These are phyloP conservation scores for Microcera coccophila DNA, from an alignment of 2,329 filamentous ascomycete species.

Conservation along the genomic window DNA sequence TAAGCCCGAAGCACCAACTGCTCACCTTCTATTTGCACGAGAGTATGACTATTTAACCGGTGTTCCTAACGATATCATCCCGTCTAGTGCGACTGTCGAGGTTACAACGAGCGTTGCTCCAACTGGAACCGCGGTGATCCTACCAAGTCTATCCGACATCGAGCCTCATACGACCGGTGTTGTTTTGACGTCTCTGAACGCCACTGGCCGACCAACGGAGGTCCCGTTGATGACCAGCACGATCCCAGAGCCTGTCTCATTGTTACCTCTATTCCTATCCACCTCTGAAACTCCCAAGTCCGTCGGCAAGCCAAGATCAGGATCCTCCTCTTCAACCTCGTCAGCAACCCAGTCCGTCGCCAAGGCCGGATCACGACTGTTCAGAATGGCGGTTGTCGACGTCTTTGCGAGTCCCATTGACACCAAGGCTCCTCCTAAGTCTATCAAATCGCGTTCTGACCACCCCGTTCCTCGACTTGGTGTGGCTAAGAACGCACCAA, in stretches of 20 bases:
- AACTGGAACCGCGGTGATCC: slow-evolving; percentile 27
- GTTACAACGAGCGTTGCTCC: slow-evolving; percentile 22
- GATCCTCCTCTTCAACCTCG: slow-evolving; percentile 2
- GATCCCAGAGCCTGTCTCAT: slow-evolving; percentile 37
- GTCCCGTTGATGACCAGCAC: slow-evolving; percentile 27
- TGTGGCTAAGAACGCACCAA: slow-evolving; percentile 45
- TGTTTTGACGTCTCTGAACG: slow-evolving; percentile 23
- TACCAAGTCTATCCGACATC: slow-evolving; percentile 29
- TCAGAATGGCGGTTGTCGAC: slow-evolving; percentile 35
- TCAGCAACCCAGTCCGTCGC: slow-evolving; percentile 18
- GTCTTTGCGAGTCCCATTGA: slow-evolving; percentile 57
- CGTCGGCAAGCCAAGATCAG: slow-evolving; percentile 2
- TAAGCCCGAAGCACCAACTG: too few species aligned
- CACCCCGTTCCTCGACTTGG: slow-evolving; percentile 57
- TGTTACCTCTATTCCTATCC: slow-evolving; percentile 26
- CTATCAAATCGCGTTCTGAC: slow-evolving; percentile 46
- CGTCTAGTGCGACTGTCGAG: slow-evolving; percentile 24
- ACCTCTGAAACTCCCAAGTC: slow-evolving; percentile 24
- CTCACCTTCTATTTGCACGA: not conserved
- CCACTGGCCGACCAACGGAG: slow-evolving; percentile 14
- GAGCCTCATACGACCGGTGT: slow-evolving; percentile 31
- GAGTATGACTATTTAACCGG: not conserved
- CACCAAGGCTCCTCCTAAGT: slow-evolving; percentile 46
- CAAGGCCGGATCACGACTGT: not conserved
- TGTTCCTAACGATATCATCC: slow-evolving; percentile 22